Conservation (phyloP, 192 early-diverging fungal genomes). For the Globomyces pollinis-pini region DNA sequence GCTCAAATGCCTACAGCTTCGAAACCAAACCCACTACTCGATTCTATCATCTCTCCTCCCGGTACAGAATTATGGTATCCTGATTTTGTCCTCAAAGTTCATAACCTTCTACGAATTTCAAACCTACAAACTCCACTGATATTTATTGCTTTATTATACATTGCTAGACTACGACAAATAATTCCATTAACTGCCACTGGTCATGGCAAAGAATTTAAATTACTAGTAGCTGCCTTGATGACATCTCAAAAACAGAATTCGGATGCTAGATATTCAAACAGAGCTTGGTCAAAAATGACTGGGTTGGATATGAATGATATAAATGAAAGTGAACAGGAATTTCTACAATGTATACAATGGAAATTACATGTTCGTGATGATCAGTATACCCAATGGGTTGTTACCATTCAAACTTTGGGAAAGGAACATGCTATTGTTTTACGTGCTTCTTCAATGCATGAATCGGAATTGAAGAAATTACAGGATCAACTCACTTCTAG, state of each 20-base stretch:
- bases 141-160: slow-evolving; percentile 28
- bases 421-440: slow-evolving; percentile 18
- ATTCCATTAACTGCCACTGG: slow-evolving; percentile 11
- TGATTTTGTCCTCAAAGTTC: slow-evolving; percentile 20
- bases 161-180: slow-evolving; percentile 26
- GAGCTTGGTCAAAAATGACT: slow-evolving; percentile 77
- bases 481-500: not conserved
- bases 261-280: slow-evolving; percentile 79
- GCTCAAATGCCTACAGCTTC: not conserved
- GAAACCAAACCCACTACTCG: not conserved
- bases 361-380: slow-evolving; percentile 20
- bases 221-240: slow-evolving; percentile 79
- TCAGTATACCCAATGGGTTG: slow-evolving; percentile 27
- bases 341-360: slow-evolving; percentile 65
- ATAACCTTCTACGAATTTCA: slow-evolving; percentile 18
- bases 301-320: slow-evolving; percentile 66
- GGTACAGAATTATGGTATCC: slow-evolving; percentile 26
- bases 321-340: slow-evolving; percentile 75
- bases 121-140: slow-evolving; percentile 17
- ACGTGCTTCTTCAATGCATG: not conserved
- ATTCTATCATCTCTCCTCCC: slow-evolving; percentile 14
- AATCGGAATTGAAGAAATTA: not conserved
- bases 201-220: slow-evolving; percentile 53
- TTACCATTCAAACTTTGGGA: slow-evolving; percentile 18
- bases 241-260: slow-evolving; percentile 78